These are phyloP conservation scores for Monosporozyma aquatica DNA, from an alignment of 805 yeast genomes.

Conservation along the genomic window DNA sequence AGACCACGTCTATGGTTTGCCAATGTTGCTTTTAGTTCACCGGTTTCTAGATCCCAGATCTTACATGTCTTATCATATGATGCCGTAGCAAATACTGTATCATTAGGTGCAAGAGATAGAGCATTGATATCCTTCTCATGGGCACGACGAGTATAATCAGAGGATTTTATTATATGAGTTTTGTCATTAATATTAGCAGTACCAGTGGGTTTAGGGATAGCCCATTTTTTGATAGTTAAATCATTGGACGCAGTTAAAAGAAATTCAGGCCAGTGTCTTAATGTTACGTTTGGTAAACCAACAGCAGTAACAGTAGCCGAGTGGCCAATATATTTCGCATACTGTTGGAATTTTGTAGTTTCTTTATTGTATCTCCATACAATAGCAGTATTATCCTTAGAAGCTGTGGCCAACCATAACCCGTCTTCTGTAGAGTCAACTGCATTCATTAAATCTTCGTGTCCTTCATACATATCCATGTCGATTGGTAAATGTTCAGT, in stretches of 20 bases:
- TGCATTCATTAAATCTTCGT: constrained; percentile 73
- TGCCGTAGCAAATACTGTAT: constrained; percentile 82
- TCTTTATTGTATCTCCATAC: constrained; percentile 63
- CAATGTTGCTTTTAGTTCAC: constrained; percentile 77
- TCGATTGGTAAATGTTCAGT: constrained; percentile 36
- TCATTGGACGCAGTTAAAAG: constrained; percentile 79
- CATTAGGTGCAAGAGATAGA: constrained; percentile 84
- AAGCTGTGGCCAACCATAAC: constrained; percentile 81
- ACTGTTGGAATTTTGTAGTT: constrained; percentile 33
- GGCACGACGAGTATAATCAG: constrained; percentile 88
- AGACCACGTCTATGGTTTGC: constrained; percentile 91
- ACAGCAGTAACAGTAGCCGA: constrained; percentile 80
- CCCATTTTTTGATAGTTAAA: constrained; percentile 80
- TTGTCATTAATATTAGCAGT: constrained; percentile 11
- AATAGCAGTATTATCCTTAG: constrained; percentile 79
- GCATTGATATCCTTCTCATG: constrained; percentile 95
- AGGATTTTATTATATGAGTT: constrained; percentile 39
- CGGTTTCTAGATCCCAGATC: constrained; percentile 77
- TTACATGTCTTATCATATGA: constrained; percentile 90
- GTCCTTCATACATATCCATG: constrained; percentile 65
- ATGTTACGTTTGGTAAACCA: constrained; percentile 52
- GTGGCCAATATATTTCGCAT: constrained; percentile 74
- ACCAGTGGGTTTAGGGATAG: constrained; percentile 42
- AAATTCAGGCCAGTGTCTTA: constrained; percentile 47
- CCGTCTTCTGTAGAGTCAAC: constrained; percentile 76